Evolutionary conservation across 2,329 filamentous ascomycete genomes (phyloP).

Genomic region (Trichophyton schoenleinii): DNA sequence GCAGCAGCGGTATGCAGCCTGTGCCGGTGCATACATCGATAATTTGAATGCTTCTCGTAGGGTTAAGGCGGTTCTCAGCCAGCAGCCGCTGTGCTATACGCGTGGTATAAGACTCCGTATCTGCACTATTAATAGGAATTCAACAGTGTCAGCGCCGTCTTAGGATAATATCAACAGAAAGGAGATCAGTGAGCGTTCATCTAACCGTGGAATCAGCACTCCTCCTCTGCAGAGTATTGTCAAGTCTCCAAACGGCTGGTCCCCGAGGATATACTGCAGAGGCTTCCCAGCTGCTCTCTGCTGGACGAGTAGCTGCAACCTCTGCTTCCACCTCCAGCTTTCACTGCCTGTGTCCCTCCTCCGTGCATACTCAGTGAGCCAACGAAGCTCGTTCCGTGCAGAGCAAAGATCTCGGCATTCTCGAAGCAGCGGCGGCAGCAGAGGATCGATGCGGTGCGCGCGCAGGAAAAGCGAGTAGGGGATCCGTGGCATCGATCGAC

Average conservation of each 20-base stretch:
- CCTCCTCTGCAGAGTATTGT: constrained; percentile 64
- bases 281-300: constrained; percentile 53
- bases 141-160: neutral
- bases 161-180: neutral
- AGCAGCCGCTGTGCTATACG: constrained; percentile 41
- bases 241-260: constrained; percentile 74
- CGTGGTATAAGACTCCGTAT: constrained; percentile 57
- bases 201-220: constrained; percentile 67
- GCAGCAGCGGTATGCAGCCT: constrained; percentile 73
- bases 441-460: constrained; percentile 24
- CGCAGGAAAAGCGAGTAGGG: constrained; percentile 24
- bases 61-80: constrained; percentile 8
- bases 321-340: neutral
- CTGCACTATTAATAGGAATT: constrained; percentile 33
- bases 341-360: neutral
- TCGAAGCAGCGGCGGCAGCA: constrained; percentile 31
- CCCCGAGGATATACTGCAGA: constrained; percentile 78
- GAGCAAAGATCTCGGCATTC: constrained; percentile 34
- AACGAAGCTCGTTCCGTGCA: constrained; percentile 36
- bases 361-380: constrained; percentile 31
- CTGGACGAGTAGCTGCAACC: constrained; percentile 21
- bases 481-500: constrained; percentile 32
- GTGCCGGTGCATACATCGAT: constrained; percentile 84
- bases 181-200: too few relatives aligned
- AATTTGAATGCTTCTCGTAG: constrained; percentile 41